Evolutionary conservation across 2,329 filamentous ascomycete genomes (phyloP).

Genomic region (Ceratocystis lukuohia): DNA sequence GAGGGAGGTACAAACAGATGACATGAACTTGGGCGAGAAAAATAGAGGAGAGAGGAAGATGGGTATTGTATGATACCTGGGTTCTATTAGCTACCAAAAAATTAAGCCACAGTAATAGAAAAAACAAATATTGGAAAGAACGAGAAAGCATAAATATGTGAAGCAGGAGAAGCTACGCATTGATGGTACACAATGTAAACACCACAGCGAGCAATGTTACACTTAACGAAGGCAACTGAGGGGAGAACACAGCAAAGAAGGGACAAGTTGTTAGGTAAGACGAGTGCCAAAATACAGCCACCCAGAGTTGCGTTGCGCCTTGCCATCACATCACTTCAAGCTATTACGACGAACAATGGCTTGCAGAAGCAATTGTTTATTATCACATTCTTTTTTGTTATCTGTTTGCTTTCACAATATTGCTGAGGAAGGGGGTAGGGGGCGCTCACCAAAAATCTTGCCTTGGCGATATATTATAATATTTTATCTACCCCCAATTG

Average conservation of each 20-base stretch:
- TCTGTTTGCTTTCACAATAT: neutral
- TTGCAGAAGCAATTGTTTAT: neutral
- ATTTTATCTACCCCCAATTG: neutral
- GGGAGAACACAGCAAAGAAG: neutral
- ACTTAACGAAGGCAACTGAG: neutral
- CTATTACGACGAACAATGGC: neutral
- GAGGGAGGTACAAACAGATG: slow-evolving; percentile 7
- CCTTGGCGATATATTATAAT: neutral
- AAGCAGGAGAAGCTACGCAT: neutral
- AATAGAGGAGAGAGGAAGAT: neutral
- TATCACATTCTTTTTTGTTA: neutral
- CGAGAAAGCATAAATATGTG: neutral
- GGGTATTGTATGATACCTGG: neutral
- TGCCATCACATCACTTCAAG: neutral
- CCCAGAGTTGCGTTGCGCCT: neutral
- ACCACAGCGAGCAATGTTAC: slow-evolving; percentile 1
- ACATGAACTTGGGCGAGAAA: slow-evolving; percentile 6
- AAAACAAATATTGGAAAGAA: neutral
- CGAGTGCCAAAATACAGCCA: neutral
- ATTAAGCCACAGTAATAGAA: neutral
- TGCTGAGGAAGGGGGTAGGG: neutral
- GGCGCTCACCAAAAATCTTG: neutral
- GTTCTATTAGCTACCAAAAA: neutral
- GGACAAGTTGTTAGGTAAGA: neutral
- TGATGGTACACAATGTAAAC: neutral